These are phyloP conservation scores for Nicotiana noctiflora DNA, from an alignment of 257 asterid species.

Conservation along the genomic window DNA sequence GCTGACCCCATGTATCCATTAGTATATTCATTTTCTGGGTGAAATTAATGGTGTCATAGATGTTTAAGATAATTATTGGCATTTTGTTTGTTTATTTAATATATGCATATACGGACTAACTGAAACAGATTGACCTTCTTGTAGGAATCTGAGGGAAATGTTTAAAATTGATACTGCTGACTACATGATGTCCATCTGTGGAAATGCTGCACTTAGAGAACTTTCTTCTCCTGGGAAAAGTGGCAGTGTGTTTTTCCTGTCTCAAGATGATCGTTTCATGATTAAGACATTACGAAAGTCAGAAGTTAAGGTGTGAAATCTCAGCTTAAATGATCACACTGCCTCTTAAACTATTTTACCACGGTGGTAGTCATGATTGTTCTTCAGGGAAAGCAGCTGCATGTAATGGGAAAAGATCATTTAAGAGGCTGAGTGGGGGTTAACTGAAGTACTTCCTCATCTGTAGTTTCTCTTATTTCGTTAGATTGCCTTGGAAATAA, in stretches of 20 bases:
- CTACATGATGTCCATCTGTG: slow-evolving; percentile 96
- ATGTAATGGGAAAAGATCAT: background rate
- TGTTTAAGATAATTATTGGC: background rate
- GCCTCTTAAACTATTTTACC: slow-evolving; percentile 6
- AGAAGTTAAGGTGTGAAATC: slow-evolving; percentile 77
- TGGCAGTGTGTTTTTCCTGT: slow-evolving; percentile 90
- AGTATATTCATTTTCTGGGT: background rate
- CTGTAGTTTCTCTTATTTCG: background rate
- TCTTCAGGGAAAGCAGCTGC: background rate
- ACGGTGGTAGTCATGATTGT: background rate
- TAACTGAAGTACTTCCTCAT: background rate
- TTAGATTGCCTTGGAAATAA: background rate
- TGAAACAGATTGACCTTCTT: background rate
- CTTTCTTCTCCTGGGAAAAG: slow-evolving; percentile 99
- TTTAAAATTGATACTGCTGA: slow-evolving; percentile 94
- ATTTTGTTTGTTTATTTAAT: background rate
- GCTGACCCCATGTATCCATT: background rate
- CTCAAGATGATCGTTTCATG: slow-evolving; percentile 97
- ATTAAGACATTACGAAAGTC: slow-evolving; percentile 89
- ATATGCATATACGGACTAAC: background rate
- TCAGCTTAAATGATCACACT: slow-evolving; percentile 10
- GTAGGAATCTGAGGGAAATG: slow-evolving; percentile 88
- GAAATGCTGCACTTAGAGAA: slow-evolving; percentile 87
- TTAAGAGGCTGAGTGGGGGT: background rate
- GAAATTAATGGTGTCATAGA: background rate